A percentile compares a stretch with the other conserved stretches of the same genome.
These are phyloP conservation scores for Trifolium dubium DNA, from an alignment of 306 rosid species.

Conservation along the genomic window DNA sequence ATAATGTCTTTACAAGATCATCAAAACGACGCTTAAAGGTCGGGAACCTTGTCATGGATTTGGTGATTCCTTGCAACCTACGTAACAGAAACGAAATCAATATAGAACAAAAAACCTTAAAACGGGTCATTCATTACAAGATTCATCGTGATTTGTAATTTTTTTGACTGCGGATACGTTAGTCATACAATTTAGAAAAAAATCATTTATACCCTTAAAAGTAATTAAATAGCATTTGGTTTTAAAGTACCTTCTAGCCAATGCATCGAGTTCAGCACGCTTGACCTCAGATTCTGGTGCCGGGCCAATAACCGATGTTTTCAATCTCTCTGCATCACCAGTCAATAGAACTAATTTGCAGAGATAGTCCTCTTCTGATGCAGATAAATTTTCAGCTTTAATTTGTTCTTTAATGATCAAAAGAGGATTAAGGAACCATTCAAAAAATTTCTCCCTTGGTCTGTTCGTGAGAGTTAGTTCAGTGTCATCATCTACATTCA, in stretches of 20 bases:
- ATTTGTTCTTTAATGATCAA: conserved; percentile 91
- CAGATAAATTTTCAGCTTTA: conserved; percentile 80
- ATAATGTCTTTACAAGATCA: conserved; percentile 55
- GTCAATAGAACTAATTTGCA: conserved; percentile 69
- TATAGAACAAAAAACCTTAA: background rate
- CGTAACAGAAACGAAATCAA: conserved; percentile 21
- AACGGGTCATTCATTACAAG: background rate
- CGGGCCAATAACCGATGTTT: conserved; percentile 50
- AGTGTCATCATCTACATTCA: conserved; percentile 67
- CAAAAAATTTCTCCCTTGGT: conserved; percentile 75
- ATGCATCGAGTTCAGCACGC: conserved; percentile 86
- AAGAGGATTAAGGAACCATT: conserved; percentile 90
- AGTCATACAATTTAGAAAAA: too few relatives aligned
- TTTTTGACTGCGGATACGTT: too few relatives aligned
- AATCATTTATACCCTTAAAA: background rate
- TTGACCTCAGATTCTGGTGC: conserved; percentile 79
- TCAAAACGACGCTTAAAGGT: conserved; percentile 82
- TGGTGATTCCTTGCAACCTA: conserved; percentile 91
- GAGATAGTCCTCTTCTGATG: conserved; percentile 78
- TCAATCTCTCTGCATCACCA: conserved; percentile 74
- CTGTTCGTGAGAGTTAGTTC: conserved; percentile 80
- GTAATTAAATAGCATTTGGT: background rate
- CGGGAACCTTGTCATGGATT: conserved; percentile 87
- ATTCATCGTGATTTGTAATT: too few relatives aligned
- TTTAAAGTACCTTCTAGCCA: conserved; percentile 79